A percentile compares a stretch with the other conserved stretches of the same genome.
Conservation (phyloP, 169 alveolate species). For the Babesia bigemina region DNA sequence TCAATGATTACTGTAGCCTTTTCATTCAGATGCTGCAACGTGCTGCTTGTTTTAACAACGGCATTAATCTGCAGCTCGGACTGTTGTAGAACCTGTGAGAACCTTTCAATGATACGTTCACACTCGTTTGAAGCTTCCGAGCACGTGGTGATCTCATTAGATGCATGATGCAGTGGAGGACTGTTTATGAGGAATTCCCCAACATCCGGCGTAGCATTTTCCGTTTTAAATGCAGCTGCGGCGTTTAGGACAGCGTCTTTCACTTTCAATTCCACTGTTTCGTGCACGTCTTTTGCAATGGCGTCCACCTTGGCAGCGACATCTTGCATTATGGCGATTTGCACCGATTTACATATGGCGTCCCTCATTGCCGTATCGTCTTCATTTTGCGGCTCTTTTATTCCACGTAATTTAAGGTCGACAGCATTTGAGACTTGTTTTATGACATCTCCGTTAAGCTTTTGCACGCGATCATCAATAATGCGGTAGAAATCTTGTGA, state of each 20-base stretch:
- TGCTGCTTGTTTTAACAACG: neutral
- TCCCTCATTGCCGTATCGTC: neutral
- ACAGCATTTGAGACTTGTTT: slow-evolving; percentile 30
- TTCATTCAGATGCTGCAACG: slow-evolving; percentile 8
- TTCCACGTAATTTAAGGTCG: slow-evolving; percentile 29
- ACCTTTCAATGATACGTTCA: neutral
- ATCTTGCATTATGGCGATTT: neutral
- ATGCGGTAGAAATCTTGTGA: slow-evolving; percentile 30
- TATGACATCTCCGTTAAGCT: neutral
- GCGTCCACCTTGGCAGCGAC: slow-evolving; percentile 1
- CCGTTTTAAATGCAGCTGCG: neutral
- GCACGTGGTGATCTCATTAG: neutral
- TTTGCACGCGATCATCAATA: slow-evolving; percentile 22
- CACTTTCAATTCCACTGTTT: neutral
- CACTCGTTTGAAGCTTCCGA: slow-evolving; percentile 9
- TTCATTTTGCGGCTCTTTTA: slow-evolving; percentile 5
- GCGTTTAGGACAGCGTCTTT: neutral
- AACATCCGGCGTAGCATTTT: neutral
- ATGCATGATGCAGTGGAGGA: neutral
- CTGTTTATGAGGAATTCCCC: neutral
- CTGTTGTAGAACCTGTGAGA: neutral
- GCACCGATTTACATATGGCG: neutral
- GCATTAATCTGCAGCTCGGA: neutral
- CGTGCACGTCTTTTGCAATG: neutral
- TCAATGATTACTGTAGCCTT: neutral